These are phyloP conservation scores for Saccharomycopsis fermentans DNA, from an alignment of 805 yeast genomes.

Conservation along the genomic window DNA sequence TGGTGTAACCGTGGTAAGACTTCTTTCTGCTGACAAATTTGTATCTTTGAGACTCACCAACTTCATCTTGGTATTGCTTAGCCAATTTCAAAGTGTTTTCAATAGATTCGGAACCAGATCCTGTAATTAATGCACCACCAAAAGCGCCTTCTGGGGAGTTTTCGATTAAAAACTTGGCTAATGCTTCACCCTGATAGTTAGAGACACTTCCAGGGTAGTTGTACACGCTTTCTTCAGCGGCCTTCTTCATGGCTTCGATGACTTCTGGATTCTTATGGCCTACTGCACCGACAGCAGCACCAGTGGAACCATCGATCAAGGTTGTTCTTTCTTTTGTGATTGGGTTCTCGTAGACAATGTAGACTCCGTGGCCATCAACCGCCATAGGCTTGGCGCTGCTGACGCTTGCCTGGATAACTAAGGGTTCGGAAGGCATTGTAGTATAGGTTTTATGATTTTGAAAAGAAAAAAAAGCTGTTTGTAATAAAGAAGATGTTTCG, in stretches of 20 bases:
- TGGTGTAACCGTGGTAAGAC: constrained; percentile 41
- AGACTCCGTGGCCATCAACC: constrained; percentile 31
- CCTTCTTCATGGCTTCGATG: constrained; percentile 30
- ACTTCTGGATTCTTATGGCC: constrained; percentile 37
- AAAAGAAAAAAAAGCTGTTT: background rate
- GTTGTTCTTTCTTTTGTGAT: constrained; percentile 26
- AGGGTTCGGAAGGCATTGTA: constrained; percentile 20
- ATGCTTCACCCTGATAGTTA: constrained; percentile 32
- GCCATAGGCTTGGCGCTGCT: constrained; percentile 25
- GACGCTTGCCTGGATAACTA: constrained; percentile 27
- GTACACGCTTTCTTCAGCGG: constrained; percentile 29
- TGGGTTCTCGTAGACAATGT: constrained; percentile 30
- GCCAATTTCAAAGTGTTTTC: constrained; percentile 56
- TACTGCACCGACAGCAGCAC: constrained; percentile 42
- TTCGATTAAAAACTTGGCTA: constrained; percentile 34
- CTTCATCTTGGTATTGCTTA: constrained; percentile 35
- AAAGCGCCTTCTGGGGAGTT: constrained; percentile 36
- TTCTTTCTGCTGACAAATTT: constrained; percentile 36
- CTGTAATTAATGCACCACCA: constrained; percentile 36
- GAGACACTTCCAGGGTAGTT: constrained; percentile 27
- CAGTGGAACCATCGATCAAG: constrained; percentile 36
- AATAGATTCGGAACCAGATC: constrained; percentile 59
- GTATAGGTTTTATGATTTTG: constrained; percentile 14
- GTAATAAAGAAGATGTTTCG: too few species aligned
- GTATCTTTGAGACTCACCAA: constrained; percentile 33